Base-by-base conservation (phyloP, 352 stramenopile species). In the Plasmopara halstedii region DNA sequence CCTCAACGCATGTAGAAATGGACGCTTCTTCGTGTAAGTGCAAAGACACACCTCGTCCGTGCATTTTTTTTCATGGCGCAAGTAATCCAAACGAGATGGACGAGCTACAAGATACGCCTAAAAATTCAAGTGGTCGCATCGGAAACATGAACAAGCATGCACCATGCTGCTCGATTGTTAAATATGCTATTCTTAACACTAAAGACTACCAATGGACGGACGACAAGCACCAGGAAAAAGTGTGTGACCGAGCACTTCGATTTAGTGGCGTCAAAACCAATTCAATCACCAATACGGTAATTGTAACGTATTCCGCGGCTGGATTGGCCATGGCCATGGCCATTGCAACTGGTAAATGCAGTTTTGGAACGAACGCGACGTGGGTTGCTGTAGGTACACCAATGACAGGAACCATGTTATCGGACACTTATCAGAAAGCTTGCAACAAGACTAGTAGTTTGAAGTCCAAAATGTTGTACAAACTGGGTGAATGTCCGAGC, bases 401-500 rank as follows among this genome's bases (percentile, higher is more conserved):
- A 4, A 64, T 64, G 55, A 48, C 6, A 15, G 55, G 55, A 0
- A 62, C 46, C 42, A 70, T 73, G 63, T 48, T 39, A 0, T 64
- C 59, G 0, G 59, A 70, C 23, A 58, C 55, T 15, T 45, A 57
- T 33, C 53, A 66, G 34, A 47, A 56, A 18, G 50, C 58, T 21
- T 76, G 62, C n/a, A 67, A 58, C 22, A 25, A 53, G 13, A 42
- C 42, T 10, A 44, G 48, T 38, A 4, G 6, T 59, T 14, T 53
- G 0, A 31, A 19, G 3, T 33, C 35, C 1, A 15, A 46, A 20
- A 19, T 70, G 1, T 35, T 67, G 13, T 37, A 55, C 3, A 17
- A 70, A 0, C 34, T 79, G 2, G 62, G 59, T 0, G 41, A 70
- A 17, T 85, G 69, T 15, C 73, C 67, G 0, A 38, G 62, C 9